Evolutionary conservation across 2,329 filamentous ascomycete genomes (phyloP), one percentile per base, ranked within the genome.

Genomic region (Bipolaris zeicola): DNA sequence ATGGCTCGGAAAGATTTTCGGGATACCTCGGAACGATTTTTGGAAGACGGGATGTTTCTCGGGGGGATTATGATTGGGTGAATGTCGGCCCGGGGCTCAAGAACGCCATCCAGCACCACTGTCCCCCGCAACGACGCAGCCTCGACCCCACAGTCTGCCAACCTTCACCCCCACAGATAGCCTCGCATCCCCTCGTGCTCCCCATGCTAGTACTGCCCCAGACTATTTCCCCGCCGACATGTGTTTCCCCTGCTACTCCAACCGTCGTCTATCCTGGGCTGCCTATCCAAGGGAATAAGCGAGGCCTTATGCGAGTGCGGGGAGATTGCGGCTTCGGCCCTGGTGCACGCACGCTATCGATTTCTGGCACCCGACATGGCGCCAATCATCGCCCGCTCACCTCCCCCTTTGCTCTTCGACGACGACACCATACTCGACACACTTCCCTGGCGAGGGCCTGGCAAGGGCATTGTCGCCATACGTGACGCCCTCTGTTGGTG

Each of bases 351-450:
- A 58, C 28, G 37, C 62, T 55, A 55, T 49, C 42, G 47, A 62
- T 49, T 43, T 45, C 10, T 24, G 28, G 45, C 44, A 57, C 45
- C 64, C 64, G 64, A 65, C 60, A 63, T 60, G n/a, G 43, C 56
- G 38, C 64, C 50, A 66, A 64, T 66, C 33, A 61, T 7, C 10
- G 22, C 22, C 6, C 14, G n/a, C 26, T 16, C 4, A n/a, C 22
- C 14, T 37, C 14, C 13, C 18, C 20, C 14, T 22, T 26, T n/a
- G 22, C 5, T 37, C n/a, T 20, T n/a, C 16, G 45, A 48, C 22
- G 20, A 13, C 41, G 20, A 13, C 41, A 43, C 13, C 22, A 14
- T 11, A 16, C 18, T 20, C 28, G 43, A 31, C 28, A 31, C 28
- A 31, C 10, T 13, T 8, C 24, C 37, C 34, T 24, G 5, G 11